Percentiles rank a stretch among this genome's conserved stretches.
Evolutionary conservation across 345 rosid genomes (phyloP).

Genomic region (Ailanthus altissimus): DNA sequence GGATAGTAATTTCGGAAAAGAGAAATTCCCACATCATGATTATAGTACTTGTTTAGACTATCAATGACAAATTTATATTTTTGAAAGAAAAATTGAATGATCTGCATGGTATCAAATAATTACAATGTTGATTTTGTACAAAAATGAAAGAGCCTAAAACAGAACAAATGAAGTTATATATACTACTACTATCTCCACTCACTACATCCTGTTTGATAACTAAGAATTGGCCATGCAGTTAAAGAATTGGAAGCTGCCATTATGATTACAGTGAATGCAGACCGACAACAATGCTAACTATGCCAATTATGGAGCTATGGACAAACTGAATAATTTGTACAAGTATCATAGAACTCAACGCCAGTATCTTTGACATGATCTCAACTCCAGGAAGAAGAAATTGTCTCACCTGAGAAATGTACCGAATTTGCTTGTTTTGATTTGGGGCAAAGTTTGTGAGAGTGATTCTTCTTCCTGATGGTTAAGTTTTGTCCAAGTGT

Average conservation of each 20-base stretch:
- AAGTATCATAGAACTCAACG: neutral
- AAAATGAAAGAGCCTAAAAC: neutral
- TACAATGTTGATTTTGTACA: neutral
- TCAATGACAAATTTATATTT: neutral
- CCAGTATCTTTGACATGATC: too few relatives aligned
- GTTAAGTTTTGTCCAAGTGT: neutral
- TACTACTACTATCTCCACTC: neutral
- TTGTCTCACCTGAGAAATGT: neutral
- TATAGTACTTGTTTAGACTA: neutral
- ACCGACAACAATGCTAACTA: slow-evolving; percentile 2
- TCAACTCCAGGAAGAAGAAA: neutral
- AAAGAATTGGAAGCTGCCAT: neutral
- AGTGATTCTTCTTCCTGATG: neutral
- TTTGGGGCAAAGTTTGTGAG: neutral
- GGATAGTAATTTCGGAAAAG: neutral
- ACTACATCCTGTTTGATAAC: neutral
- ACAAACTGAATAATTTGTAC: neutral
- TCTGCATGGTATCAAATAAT: neutral
- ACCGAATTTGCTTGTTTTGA: neutral
- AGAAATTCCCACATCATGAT: neutral
- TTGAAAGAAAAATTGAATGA: neutral
- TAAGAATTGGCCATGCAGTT: neutral
- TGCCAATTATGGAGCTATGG: neutral
- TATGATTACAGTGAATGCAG: neutral
- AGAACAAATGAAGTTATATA: neutral